Conservation (phyloP, 2,329 filamentous ascomycete genomes). For the Colletotrichum falcatum region DNA sequence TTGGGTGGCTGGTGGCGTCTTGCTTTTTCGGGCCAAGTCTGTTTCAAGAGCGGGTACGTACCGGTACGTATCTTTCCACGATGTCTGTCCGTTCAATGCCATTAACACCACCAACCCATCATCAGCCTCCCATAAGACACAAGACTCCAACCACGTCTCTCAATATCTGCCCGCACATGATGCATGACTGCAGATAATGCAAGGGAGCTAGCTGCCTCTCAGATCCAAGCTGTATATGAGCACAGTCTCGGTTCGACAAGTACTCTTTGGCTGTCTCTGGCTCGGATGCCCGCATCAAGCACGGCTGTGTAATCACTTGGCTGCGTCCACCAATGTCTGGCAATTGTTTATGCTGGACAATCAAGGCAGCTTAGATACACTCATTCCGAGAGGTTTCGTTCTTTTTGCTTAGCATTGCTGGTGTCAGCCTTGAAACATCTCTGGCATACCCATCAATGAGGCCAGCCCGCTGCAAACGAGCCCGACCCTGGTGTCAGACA, state of each 20-base stretch:
- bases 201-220: too few species aligned
- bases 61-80: background rate
- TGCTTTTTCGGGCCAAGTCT: background rate
- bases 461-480: background rate
- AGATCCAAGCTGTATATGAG: background rate
- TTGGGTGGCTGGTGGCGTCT: background rate
- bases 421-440: background rate
- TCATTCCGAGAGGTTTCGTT: background rate
- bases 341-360: background rate
- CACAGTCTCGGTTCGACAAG: too few species aligned
- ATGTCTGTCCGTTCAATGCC: background rate
- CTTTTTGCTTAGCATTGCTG: accelerated
- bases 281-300: constrained; percentile 10
- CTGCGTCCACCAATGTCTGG: too few species aligned
- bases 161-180: too few species aligned
- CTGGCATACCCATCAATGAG: background rate
- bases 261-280: background rate
- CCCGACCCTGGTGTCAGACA: background rate
- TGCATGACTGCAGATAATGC: too few species aligned
- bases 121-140: background rate
- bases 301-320: background rate
- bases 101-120: background rate
- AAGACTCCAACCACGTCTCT: background rate
- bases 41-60: accelerated
- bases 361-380: too few species aligned